A percentile compares a stretch with the other conserved stretches of the same genome.
Conservation (phyloP, 2,329 filamentous ascomycete genomes). For the Exophiala spinifera region DNA sequence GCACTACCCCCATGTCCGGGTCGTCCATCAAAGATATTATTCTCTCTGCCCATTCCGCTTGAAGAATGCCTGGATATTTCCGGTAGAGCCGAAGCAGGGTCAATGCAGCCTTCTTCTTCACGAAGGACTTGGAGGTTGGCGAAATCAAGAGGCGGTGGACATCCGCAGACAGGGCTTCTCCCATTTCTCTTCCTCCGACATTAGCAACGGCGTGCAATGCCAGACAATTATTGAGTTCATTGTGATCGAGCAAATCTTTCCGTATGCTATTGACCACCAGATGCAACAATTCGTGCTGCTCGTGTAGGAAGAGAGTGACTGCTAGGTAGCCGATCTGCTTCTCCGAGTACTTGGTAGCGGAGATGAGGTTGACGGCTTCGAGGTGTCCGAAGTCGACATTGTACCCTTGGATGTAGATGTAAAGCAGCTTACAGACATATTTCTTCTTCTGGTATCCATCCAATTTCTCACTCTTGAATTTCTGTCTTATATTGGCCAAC, state of each 20-base stretch:
- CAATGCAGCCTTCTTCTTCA: constrained; percentile 97
- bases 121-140: constrained; percentile 90
- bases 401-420: constrained; percentile 98
- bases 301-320: constrained; percentile 94
- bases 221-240: constrained; percentile 95
- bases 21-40: constrained; percentile 99
- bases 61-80: constrained; percentile 89
- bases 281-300: constrained; percentile 93
- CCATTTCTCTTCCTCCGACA: constrained; percentile 94
- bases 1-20: constrained; percentile 83
- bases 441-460: constrained; percentile 99
- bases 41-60: constrained; percentile 94
- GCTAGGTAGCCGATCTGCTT: constrained; percentile 99
- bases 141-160: constrained; percentile 93
- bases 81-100: constrained; percentile 91
- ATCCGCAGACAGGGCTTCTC: constrained; percentile 84
- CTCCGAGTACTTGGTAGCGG: constrained; percentile 94
- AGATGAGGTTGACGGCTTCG: constrained; percentile 96
- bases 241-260: constrained; percentile 90
- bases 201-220: constrained; percentile 97
- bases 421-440: constrained; percentile 99
- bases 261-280: constrained; percentile 97
- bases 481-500: constrained; percentile 95
- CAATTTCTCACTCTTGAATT: constrained; percentile 92
- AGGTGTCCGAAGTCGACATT: constrained; percentile 98